phyloP scores from a whole-genome alignment of 129 eudicot species.

The Escallonia rubra region DNA sequence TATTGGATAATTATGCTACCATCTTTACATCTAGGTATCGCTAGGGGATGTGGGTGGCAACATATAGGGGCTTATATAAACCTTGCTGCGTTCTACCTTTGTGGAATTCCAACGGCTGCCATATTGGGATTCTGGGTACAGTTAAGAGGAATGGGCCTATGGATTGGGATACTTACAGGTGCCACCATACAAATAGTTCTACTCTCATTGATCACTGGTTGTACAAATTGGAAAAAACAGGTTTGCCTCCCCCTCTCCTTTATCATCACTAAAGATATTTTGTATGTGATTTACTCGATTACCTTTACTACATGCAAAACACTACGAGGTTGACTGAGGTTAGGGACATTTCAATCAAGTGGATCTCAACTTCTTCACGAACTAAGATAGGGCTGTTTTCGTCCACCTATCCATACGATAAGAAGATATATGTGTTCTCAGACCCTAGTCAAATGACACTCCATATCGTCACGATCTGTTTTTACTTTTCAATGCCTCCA shows the following conservation, averaged over 20 bases:
- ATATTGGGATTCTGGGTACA: conserved; percentile 46
- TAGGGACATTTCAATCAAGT: too few species aligned
- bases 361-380: too few species aligned
- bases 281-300: too few species aligned
- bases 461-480: too few species aligned
- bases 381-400: too few species aligned
- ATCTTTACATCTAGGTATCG: conserved; percentile 49
- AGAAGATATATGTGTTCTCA: too few species aligned
- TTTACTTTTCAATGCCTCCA: too few species aligned
- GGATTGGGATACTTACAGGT: conserved; percentile 72
- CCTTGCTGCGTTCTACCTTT: conserved; percentile 63
- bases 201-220: conserved; percentile 35
- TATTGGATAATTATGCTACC: not conserved
- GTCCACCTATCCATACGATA: too few species aligned
- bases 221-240: conserved; percentile 70
- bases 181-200: conserved; percentile 42
- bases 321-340: too few species aligned
- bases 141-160: conserved; percentile 59
- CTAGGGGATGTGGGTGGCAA: conserved; percentile 92
- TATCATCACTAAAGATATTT: too few species aligned
- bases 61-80: conserved; percentile 73
- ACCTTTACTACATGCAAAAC: too few species aligned
- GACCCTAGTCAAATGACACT: too few species aligned
- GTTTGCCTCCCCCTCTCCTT: conserved; percentile 6
- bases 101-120: conserved; percentile 62